Evolutionary conservation across 2,329 filamentous ascomycete genomes (phyloP).

Genomic region (Aquanectria penicillioides): DNA sequence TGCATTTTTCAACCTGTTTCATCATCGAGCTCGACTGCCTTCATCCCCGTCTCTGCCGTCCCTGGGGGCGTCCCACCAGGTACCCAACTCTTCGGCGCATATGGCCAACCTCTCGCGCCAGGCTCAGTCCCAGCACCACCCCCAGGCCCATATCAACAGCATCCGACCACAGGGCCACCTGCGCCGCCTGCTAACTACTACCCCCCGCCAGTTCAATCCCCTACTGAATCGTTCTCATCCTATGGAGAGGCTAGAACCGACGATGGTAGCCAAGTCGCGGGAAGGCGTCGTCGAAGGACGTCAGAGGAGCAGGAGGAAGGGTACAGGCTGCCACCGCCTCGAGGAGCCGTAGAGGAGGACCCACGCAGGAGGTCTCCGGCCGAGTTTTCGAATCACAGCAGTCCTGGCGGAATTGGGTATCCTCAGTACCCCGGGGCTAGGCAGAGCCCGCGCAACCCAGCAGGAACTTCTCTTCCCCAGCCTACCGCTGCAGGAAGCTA

Average conservation of each 20-base stretch:
- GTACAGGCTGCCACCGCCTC: conserved; percentile 58
- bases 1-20: conserved; percentile 70
- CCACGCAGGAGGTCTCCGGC: conserved; percentile 61
- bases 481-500: conserved; percentile 39
- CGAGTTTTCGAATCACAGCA: conserved; percentile 59
- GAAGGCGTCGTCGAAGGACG: conserved; percentile 50
- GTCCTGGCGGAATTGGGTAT: conserved; percentile 55
- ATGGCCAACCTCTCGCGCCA: conserved; percentile 64
- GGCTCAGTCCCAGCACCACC: conserved; percentile 41
- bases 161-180: conserved; percentile 31
- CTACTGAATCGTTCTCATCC: conserved; percentile 54
- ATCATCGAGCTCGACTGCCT: conserved; percentile 64
- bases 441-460: conserved; percentile 52
- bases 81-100: conserved; percentile 66
- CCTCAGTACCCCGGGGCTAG: conserved; percentile 49
- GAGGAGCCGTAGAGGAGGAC: conserved; percentile 57
- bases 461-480: conserved; percentile 44
- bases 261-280: conserved; percentile 43
- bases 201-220: conserved; percentile 53
- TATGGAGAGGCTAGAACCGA: conserved; percentile 49
- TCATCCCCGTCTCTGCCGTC: conserved; percentile 67
- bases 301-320: conserved; percentile 53
- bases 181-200: conserved; percentile 54
- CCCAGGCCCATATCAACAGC: conserved; percentile 36
- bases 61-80: conserved; percentile 67